Conservation (phyloP, 352 stramenopile species). For the Globisporangium cylindrosporum region DNA sequence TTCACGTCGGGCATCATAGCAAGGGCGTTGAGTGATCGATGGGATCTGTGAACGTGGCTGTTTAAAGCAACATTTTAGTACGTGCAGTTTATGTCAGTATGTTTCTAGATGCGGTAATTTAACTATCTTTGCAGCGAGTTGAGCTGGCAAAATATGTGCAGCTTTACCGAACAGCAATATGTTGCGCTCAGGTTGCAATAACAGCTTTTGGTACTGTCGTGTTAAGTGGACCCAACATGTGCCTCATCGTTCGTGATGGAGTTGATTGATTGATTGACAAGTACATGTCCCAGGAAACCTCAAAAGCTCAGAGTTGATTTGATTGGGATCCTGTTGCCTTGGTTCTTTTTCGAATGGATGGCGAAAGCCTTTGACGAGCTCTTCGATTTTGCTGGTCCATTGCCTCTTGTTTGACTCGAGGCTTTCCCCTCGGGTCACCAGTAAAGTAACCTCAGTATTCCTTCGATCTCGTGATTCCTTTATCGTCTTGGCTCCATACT, state of each 20-base stretch:
- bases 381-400: not conserved
- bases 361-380: not conserved
- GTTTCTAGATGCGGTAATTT: not conserved
- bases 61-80: not conserved
- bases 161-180: not conserved
- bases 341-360: slow-evolving; percentile 2
- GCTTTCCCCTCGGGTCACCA: not conserved
- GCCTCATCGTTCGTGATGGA: not conserved
- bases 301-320: not conserved
- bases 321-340: not conserved
- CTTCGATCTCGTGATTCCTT: not conserved
- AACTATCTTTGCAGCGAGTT: too few relatives aligned
- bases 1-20: not conserved
- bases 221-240: not conserved
- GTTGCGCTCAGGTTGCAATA: not conserved
- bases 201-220: not conserved
- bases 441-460: too few relatives aligned
- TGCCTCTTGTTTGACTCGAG: not conserved
- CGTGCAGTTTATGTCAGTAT: not conserved
- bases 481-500: not conserved
- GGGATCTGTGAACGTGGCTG: not conserved
- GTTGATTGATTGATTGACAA: not conserved
- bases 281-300: not conserved
- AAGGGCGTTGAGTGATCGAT: not conserved
- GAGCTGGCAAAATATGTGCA: too few relatives aligned